Base-by-base conservation (phyloP, 2,329 filamentous ascomycete species). In the Ophiostoma perfectum region DNA sequence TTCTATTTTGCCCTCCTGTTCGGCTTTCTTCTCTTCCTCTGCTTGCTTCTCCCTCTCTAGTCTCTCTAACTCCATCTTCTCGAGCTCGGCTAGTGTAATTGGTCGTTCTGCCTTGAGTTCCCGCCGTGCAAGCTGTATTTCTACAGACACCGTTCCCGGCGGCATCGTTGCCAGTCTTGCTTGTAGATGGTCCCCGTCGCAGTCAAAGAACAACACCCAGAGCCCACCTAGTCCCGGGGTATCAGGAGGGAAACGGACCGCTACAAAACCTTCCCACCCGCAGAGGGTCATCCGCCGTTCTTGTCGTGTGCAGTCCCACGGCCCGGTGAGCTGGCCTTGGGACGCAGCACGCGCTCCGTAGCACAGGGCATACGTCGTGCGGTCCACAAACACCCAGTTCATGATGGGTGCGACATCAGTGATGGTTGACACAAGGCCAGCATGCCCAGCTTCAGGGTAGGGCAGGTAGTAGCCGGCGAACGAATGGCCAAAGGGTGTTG, bases 381-480 rank as follows among this genome's bases (percentile, higher is more conserved):
- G 77, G 73, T 83, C 79, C 62, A 83, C 75, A 68, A 80, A 83
- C 71, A 83, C 80, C 81, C 81, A 83, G 73, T 83, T 83, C 72
- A 83, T 76, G 70, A 82, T 78, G 0, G 81, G 81, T n/a, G 81
- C 80, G 14, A 80, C 80, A 66, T 82, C 78, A 45, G 78, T 81
- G 52, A 83, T 82, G 9, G 80, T 82, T 64, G 79, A 82, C 41
- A 83, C 81, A 2, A 83, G 74, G 4, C 81, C 81, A 49, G 81
- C 78, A 60, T 80, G 78, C 39, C 75, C 69, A n/a, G 78, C 71
- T n/a, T 84, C 84, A 3, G 84, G 84, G 71, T 86, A 86, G 1
- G 84, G 83, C 36, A 86, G 76, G 71, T 81, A 86, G 72, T 87
- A 86, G 39, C 84, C 84, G 3, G 82, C 79, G 72, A 85, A 86